phyloP scores from a whole-genome alignment of 176 grass and related monocot genomes.

The Musa acuminata region DNA sequence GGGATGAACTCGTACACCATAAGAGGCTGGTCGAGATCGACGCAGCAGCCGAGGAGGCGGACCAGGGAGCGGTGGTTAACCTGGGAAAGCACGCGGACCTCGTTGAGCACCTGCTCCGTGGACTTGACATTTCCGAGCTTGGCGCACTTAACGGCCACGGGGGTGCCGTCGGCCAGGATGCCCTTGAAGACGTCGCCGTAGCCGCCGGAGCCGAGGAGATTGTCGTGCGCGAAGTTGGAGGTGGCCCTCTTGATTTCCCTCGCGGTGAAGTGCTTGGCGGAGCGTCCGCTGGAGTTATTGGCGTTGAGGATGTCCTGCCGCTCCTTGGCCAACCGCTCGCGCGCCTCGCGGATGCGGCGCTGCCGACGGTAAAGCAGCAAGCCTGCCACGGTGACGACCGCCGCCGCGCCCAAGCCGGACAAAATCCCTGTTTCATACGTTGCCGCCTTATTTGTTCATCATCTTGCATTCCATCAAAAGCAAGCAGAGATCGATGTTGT shows the following conservation, averaged over 20 bases:
- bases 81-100: conserved; percentile 75
- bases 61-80: conserved; percentile 79
- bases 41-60: conserved; percentile 61
- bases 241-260: conserved; percentile 56
- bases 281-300: conserved; percentile 50
- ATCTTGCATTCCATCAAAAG: too few species aligned
- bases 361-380: conserved; percentile 37
- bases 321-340: conserved; percentile 46
- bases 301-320: conserved; percentile 67
- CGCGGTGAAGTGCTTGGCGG: conserved; percentile 56
- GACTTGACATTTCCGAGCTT: conserved; percentile 88
- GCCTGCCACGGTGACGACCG: conserved; percentile 14
- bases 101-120: conserved; percentile 73
- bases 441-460: too few species aligned
- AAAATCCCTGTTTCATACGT: conserved; percentile 29
- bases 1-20: conserved; percentile 88
- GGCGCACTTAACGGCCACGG: conserved; percentile 71
- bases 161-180: conserved; percentile 42
- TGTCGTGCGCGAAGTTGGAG: conserved; percentile 45
- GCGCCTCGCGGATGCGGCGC: conserved; percentile 24
- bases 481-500: too few species aligned
- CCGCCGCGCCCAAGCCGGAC: conserved; percentile 15
- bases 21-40: conserved; percentile 53
- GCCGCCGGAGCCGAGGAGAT: conserved; percentile 69
- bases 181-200: conserved; percentile 75